Evolutionary conservation across 805 yeast species (phyloP), one percentile per base, ranked within the genome.

Genomic region (Ogataea neopini): DNA sequence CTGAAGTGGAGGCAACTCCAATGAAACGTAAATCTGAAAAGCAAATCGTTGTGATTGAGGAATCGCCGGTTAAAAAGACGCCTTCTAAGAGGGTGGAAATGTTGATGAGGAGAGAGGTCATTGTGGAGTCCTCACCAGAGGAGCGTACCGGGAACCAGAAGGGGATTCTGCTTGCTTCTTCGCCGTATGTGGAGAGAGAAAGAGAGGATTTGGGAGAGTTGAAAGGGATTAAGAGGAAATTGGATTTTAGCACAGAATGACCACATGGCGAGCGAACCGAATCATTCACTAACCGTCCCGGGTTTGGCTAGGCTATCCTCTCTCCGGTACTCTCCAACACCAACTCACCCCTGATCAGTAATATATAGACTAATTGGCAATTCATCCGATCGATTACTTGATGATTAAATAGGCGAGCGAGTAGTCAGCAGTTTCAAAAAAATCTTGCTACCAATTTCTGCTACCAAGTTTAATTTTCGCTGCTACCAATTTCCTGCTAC

Each of bases 1-100:
- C 69, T 4, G 66, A 65, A 48, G 60, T 67, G 3, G 50, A 56
- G 22, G 64, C 65, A 0, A 64, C 70, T 0, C 68, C 69, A 1
- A 50, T 58, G 40, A 63, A 61, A 43, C 47, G 46, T 25, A 19
- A 34, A 22, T 26, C 39, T 4, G 35, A 26, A 6, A 34, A 42
- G n/a, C 23, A 17, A 8, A 44, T 44, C 14, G 48, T 52, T 17
- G 42, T 49, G 13, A 54, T 59, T 32, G 59, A 60, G 34, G 58
- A 57, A 19, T 58, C 66, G 4, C 64, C 64, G 7, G 41, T 46
- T 6, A 51, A 51, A 15, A 28, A 38, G 2, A 42, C 56, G 5
- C 58, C 59, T 6, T 45, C 45, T 5, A 47, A 44, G 20, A 40
- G 38, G 10, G 23, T 40, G 11, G 18, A 29, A 11, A 42, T 45